Evolutionary conservation across 1,284 basidiomycete species (phyloP), one percentile per base, ranked within the genome.

Genomic region (Earliella scabrosa): DNA sequence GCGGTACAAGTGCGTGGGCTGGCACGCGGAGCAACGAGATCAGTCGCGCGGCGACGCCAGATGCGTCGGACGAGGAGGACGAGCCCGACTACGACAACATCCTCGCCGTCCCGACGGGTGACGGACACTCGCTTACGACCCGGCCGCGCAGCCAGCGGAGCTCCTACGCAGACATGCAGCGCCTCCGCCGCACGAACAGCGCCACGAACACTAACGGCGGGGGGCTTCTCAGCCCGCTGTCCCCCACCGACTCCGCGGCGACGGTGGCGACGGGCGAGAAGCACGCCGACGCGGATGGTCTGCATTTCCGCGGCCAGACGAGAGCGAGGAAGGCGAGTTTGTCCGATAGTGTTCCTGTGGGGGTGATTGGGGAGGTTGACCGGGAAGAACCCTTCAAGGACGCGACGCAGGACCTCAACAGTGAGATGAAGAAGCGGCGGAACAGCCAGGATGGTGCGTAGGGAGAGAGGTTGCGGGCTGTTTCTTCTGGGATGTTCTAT

Each of bases 31-130:
- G 74, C 56, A 78, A 82, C 39, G 86, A 89, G 51, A 73, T 77
- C 53, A 92, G 90, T 70, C 77, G 86, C 48, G 76, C 83, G 27
- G 79, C 77, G 41, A 88, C 88, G 8, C 88, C 87, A 0, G 86
- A 89, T 43, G 80, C 79, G 39, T 86, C 88, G 4, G 90, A 92
- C 62, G 87, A 88, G 35, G 89, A 92, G 66, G 90, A 92, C 61
- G 80, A 80, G 40, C 90, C 90, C 27, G 90, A 93, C 71, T 92
- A 92, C 66, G 90, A 93, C 64, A 80, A 90, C 69, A 85, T 93
- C 32, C 78, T 92, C 50, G 78, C 85, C 58, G 73, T 92, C 51
- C 79, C 75, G 5, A n/a, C 16, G 7, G 75, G 80, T 57, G 84
- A 86, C 34, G 68, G 65, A 13, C 45, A 49, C 53, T 63, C 73